Conservation (phyloP, 352 stramenopile genomes). For the Discostella stelligera region DNA sequence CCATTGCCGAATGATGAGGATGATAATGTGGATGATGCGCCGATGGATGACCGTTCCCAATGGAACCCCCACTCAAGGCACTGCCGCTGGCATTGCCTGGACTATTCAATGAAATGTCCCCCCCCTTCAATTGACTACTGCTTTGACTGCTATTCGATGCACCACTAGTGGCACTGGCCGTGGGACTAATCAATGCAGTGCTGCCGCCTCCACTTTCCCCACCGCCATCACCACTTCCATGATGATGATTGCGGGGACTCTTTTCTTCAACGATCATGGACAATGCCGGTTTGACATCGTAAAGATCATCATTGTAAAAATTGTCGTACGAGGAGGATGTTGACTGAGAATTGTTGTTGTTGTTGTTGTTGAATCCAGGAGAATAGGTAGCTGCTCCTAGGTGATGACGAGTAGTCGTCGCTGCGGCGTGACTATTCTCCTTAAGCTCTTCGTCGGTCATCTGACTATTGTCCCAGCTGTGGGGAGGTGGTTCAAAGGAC, state of each 20-base stretch:
- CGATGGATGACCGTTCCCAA: neutral
- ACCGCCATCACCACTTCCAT: too few species aligned
- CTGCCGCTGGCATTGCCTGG: neutral
- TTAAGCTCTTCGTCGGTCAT: neutral
- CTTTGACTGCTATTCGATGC: neutral
- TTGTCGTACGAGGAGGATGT: neutral
- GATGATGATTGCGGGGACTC: conserved; percentile 1
- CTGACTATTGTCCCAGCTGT: neutral
- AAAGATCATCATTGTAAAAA: conserved; percentile 3
- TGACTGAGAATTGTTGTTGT: neutral
- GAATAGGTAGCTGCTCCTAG: neutral
- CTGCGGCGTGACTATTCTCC: neutral
- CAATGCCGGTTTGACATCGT: conserved; percentile 11
- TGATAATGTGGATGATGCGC: neutral
- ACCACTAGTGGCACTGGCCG: neutral
- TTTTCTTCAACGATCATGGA: conserved; percentile 20
- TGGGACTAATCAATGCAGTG: neutral
- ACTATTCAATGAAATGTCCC: neutral
- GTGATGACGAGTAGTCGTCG: neutral
- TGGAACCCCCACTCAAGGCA: neutral
- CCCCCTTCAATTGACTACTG: neutral
- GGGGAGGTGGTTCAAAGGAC: neutral
- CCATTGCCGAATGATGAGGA: neutral
- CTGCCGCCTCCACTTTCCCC: neutral
- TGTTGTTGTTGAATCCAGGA: neutral